Evolutionary conservation across 140 eudicot genomes (phyloP), one percentile per base, ranked within the genome.

Genomic region (Bidens hawaiensis): DNA sequence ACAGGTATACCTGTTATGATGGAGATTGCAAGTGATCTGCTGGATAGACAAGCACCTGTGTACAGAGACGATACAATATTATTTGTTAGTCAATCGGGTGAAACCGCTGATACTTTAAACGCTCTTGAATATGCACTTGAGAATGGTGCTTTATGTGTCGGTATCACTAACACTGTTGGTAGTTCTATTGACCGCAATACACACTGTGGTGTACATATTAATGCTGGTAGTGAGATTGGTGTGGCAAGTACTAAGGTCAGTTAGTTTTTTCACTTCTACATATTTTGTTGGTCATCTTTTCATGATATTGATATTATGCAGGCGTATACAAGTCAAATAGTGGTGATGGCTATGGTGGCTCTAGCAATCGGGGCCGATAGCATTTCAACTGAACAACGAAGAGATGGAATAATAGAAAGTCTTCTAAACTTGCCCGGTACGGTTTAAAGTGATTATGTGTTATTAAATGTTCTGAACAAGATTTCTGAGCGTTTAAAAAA

Each of bases 251-350:
- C 99, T 50, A 93, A 93, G 99, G 99, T 93, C 12, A n/a, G 47
- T 5, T 23, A 33, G 21, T 13, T 7, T 27, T 50, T 69, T 52
- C 22, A 15, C 19, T 14, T 54, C n/a, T 54, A 6, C n/a, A 8
- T 3, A 10, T 65, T 54, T 3, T 6, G 19, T 64, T 51, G 17
- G 18, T 40, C 63, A 15, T 30, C 28, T n/a, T n/a, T n/a, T 45
- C 23, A 60, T 47, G 33, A 24, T 18, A 24, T 54, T 56, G 12
- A 9, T 54, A 45, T 55, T 6, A 15, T 73, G 70, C 76, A 91
- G 99, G 99, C 99, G 51, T 93, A 93, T 67, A 93, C 99, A 3
- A 93, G 99, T 80, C 99, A 93, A 79, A 88, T 93, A 2, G 99
- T 83, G 56, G 99, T 88, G 69, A 93, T 93, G 97, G 95, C 99